Evolutionary conservation across 2,329 filamentous ascomycete species (phyloP).

Genomic region (Aphanocladium album): DNA sequence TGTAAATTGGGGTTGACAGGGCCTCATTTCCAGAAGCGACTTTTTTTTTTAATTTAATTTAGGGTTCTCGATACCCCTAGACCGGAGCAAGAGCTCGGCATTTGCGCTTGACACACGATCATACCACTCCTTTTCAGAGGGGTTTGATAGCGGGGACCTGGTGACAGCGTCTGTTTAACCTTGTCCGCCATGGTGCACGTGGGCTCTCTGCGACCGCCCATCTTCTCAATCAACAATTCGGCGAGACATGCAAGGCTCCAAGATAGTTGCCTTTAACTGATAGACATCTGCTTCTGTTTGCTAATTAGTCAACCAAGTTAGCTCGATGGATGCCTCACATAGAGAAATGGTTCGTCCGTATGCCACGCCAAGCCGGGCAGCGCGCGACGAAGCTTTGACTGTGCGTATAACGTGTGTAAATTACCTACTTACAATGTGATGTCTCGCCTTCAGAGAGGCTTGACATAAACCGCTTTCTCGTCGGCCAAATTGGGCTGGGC

Average conservation of each 20-base stretch:
- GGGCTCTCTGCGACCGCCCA: background rate
- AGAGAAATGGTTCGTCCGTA: background rate
- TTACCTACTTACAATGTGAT: too few relatives aligned
- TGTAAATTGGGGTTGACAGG: too few relatives aligned
- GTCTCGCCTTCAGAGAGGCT: too few relatives aligned
- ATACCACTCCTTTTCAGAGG: background rate
- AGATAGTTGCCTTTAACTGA: background rate
- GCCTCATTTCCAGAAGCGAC: too few relatives aligned
- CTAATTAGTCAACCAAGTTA: background rate
- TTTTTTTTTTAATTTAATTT: too few relatives aligned
- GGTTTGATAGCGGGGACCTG: background rate
- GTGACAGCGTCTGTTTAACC: background rate
- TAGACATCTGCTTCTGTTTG: background rate
- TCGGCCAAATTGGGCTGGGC: background rate
- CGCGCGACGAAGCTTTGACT: too few relatives aligned
- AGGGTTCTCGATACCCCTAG: background rate
- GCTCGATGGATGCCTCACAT: background rate
- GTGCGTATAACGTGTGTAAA: too few relatives aligned
- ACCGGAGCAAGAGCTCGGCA: background rate
- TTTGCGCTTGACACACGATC: background rate
- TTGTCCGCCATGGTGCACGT: background rate
- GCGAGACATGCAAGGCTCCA: background rate
- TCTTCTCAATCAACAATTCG: background rate
- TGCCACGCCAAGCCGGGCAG: background rate
- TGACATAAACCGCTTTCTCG: background rate